Percentiles rank a stretch among this genome's conserved stretches.
phyloP scores from a whole-genome alignment of 371 early-diverging fungal genomes.

The Circinella umbellata region DNA sequence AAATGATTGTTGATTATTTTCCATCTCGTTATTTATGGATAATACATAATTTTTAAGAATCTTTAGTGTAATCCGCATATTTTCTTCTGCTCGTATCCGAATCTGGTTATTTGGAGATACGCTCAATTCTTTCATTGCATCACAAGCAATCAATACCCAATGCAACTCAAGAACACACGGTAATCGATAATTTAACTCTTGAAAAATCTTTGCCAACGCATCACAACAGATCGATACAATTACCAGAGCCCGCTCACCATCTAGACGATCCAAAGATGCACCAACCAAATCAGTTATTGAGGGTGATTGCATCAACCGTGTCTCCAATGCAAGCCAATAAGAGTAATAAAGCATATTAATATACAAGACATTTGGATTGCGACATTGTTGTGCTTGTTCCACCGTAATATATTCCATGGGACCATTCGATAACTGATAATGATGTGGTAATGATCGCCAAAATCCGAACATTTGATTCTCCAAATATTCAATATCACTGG shows the following conservation, averaged over 20 bases:
- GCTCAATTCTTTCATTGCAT: constrained; percentile 33
- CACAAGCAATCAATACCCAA: constrained; percentile 40
- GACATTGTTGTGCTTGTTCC: constrained; percentile 39
- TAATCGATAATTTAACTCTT: constrained; percentile 26
- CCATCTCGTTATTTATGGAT: neutral
- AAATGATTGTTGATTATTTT: neutral
- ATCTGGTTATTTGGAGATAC: constrained; percentile 31
- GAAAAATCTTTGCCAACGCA: constrained; percentile 40
- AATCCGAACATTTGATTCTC: constrained; percentile 38
- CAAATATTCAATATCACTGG: constrained; percentile 28
- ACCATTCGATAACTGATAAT: constrained; percentile 32
- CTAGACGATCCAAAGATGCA: constrained; percentile 32
- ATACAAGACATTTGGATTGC: constrained; percentile 32
- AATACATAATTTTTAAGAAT: constrained; percentile 22
- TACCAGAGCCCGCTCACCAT: constrained; percentile 42
- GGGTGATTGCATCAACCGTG: constrained; percentile 41
- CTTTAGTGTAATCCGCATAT: constrained; percentile 22
- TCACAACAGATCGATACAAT: constrained; percentile 48
- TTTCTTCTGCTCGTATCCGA: constrained; percentile 34
- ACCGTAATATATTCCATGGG: constrained; percentile 39
- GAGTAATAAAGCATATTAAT: constrained; percentile 38
- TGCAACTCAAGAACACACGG: constrained; percentile 46
- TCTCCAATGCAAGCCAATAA: constrained; percentile 37
- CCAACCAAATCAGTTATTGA: constrained; percentile 25
- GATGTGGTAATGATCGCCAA: constrained; percentile 37